Base-by-base conservation (phyloP, 1,284 basidiomycete species). In the Chondrostereum purpureum region DNA sequence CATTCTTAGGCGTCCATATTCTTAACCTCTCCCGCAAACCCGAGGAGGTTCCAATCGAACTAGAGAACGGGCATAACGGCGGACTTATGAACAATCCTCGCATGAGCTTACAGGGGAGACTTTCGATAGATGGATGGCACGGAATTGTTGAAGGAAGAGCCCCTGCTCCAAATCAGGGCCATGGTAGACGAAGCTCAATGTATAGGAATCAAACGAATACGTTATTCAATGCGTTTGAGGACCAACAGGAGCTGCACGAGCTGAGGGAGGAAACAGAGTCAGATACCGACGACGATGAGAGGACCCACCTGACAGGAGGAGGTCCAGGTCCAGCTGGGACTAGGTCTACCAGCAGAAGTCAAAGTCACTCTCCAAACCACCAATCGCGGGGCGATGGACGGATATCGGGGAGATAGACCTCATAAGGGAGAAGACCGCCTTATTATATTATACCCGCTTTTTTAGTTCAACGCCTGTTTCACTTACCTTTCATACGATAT, bases 1-100 rank as follows among this genome's bases (percentile, higher is more conserved):
- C 90, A 43, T 96, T 95, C 71, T 78, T 94, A 54, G 92, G 93
- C 44, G 92, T 95, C 13, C 91, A 93, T 62, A 76, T 95, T 27
- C 79, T 95, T 56, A 93, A 94, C 65, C 67, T 91, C 50, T 92
- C 88, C 3, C 83, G 89, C 42, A 69, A 74, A 44, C 72, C 83
- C 1, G 80, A 85, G 37, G 62, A 66, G n/a, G 8, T n/a, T 8
- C 27, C 27, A 4, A 55, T 69, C 10, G 63, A 68, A 27, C 63
- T 69, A 48, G 77, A 78, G 58, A 66, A 72, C 13, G 61, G 77
- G 2, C 71, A 90, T 35, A 84, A 90, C 59, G 58, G 75, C n/a
- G 88, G 88, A 1, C n/a, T 31, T 8, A 61, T 92, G 11, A 80
- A 88, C 77, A 83, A 88, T 66, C 82, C 83, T 6, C 78, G 87